These are phyloP conservation scores for Aspergillus haitiensis DNA, from an alignment of 495 filamentous ascomycete species.

Conservation along the genomic window DNA sequence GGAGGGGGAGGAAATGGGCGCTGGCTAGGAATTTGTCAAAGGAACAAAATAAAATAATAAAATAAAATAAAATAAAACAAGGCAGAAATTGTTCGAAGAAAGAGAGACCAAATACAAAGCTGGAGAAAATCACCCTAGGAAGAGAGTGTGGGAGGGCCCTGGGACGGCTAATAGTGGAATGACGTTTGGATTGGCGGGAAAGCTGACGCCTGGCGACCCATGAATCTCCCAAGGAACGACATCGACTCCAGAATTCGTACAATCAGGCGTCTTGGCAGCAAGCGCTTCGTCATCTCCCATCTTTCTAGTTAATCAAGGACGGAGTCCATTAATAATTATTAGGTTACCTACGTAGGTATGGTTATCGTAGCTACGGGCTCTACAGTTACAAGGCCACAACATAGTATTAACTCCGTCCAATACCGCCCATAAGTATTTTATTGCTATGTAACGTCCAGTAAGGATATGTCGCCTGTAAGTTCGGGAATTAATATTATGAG, in stretches of 20 bases:
- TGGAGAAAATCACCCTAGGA: not conserved
- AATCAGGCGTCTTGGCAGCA: conserved; percentile 15
- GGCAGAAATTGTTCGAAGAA: not conserved
- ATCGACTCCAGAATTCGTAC: not conserved
- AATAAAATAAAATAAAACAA: conserved; percentile 6
- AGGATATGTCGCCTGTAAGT: too few relatives aligned
- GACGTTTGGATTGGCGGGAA: conserved; percentile 29
- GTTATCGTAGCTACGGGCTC: not conserved
- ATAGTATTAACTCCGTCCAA: too few relatives aligned
- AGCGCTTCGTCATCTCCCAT: conserved; percentile 11
- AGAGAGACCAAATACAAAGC: conserved; percentile 23
- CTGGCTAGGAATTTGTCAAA: not conserved
- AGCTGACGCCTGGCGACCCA: conserved; percentile 41
- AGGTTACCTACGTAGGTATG: not conserved
- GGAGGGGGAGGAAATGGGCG: conserved; percentile 17
- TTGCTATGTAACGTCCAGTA: too few relatives aligned
- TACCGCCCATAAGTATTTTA: too few relatives aligned
- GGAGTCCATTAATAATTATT: not conserved
- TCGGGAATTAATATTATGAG: too few relatives aligned
- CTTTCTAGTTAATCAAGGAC: not conserved
- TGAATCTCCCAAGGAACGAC: conserved; percentile 2
- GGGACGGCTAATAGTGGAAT: conserved; percentile 11
- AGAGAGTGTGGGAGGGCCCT: not conserved
- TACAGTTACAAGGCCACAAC: too few relatives aligned
- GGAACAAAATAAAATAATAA: conserved; percentile 8